phyloP scores from a whole-genome alignment of 441 rosid genomes.

The Melianthus villosus region DNA sequence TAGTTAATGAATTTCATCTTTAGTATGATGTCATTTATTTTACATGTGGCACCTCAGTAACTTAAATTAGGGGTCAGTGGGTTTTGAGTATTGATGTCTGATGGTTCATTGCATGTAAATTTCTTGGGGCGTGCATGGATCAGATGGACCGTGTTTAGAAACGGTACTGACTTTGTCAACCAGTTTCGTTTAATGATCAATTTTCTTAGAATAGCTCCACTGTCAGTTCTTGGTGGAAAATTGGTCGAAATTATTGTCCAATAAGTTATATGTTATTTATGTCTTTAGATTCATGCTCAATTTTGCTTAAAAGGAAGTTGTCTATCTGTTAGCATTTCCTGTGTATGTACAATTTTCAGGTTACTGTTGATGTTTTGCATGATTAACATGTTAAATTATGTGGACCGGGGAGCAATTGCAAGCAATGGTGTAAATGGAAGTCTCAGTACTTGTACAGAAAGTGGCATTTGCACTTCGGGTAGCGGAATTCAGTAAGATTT shows the following conservation, averaged over 20 bases:
- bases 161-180: no score
- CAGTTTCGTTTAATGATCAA: no score
- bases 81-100: background rate
- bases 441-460: slow-evolving; percentile 38
- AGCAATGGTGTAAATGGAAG: slow-evolving; percentile 96
- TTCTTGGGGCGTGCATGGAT: no score
- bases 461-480: slow-evolving; percentile 62
- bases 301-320: background rate
- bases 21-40: background rate
- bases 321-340: no score
- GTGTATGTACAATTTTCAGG: no score
- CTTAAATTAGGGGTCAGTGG: background rate
- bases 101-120: background rate
- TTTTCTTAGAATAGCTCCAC: no score
- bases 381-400: slow-evolving; percentile 64
- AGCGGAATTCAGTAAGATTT: slow-evolving; percentile 83
- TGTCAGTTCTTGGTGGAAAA: no score
- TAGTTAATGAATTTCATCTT: background rate
- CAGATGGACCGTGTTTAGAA: no score
- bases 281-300: background rate
- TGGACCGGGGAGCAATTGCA: slow-evolving; percentile 90
- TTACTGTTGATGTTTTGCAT: slow-evolving; percentile 65
- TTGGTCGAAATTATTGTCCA: no score
- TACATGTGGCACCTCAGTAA: background rate
- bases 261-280: no score